Evolutionary conservation across 257 asterid genomes (phyloP).

Genomic region (Przewalskia tangutica): DNA sequence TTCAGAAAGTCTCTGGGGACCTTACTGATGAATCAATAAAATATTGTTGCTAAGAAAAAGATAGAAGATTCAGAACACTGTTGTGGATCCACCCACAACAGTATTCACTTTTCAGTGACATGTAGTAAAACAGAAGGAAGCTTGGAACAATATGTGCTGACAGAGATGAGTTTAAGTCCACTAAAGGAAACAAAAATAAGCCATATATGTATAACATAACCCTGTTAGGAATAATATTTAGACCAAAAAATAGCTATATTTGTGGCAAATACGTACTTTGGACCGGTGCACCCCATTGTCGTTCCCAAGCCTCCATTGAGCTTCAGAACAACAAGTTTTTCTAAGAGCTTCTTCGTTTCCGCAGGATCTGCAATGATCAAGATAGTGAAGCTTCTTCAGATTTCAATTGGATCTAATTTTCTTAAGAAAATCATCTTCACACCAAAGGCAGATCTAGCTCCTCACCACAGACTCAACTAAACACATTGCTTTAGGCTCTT

Average conservation of each 20-base stretch:
- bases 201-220: not conserved
- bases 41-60: not conserved
- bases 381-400: not conserved
- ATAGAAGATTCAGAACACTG: not conserved
- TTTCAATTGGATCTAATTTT: not conserved
- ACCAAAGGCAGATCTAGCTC: not conserved
- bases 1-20: not conserved
- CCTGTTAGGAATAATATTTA: not conserved
- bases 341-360: conserved; percentile 63
- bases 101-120: not conserved
- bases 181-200: not conserved
- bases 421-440: not conserved
- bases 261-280: conserved; percentile 49
- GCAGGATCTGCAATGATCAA: conserved; percentile 45
- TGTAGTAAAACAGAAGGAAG: not conserved
- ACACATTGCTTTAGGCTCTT: not conserved
- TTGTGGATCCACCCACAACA: not conserved
- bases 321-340: conserved; percentile 90
- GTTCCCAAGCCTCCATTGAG: conserved; percentile 99
- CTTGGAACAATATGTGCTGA: not conserved
- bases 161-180: not conserved
- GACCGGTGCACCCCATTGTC: conserved; percentile 99
- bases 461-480: not conserved
- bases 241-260: not conserved
- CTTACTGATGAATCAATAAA: not conserved